phyloP scores from a whole-genome alignment of 2,329 filamentous ascomycete genomes.

The Aspergillus neotritici region DNA sequence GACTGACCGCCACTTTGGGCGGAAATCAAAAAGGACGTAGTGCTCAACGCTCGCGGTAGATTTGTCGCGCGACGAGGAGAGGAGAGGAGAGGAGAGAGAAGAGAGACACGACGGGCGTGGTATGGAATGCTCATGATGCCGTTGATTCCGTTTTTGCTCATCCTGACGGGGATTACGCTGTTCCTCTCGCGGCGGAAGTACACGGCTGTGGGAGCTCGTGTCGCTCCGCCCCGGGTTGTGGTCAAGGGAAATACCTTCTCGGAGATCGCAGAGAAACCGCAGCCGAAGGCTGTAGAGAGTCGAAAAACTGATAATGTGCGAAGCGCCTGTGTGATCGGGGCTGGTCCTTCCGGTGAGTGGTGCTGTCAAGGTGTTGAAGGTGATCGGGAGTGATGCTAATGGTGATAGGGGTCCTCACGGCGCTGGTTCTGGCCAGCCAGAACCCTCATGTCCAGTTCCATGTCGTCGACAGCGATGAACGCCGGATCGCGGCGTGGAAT shows the following conservation, averaged over 20 bases:
- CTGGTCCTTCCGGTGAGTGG: conserved; percentile 22
- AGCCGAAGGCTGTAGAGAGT: not conserved
- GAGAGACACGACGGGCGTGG: too few species aligned
- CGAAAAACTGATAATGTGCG: conserved; percentile 12
- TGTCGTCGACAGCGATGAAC: conserved; percentile 21
- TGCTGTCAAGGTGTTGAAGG: not conserved
- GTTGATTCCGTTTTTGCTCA: conserved; percentile 14
- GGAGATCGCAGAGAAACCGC: conserved; percentile 8
- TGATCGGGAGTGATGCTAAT: not conserved
- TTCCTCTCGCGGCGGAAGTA: conserved; percentile 12
- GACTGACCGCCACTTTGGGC: too few species aligned
- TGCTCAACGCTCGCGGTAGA: too few species aligned
- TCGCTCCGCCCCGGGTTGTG: conserved; percentile 7
- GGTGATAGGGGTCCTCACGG: conserved; percentile 17
- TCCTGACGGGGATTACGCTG: conserved; percentile 13
- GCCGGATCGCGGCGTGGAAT: conserved; percentile 23
- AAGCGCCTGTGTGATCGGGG: conserved; percentile 21
- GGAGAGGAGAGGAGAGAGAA: too few species aligned
- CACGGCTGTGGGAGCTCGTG: conserved; percentile 2
- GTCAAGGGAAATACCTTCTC: conserved; percentile 18
- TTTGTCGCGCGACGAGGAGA: too few species aligned
- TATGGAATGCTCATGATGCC: conserved; percentile 8
- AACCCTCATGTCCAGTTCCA: conserved; percentile 23
- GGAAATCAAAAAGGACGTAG: too few species aligned
- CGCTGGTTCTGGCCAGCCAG: conserved; percentile 20